These are phyloP conservation scores for Papiliotrema fonsecae DNA, from an alignment of 1,284 basidiomycete species.

Conservation along the genomic window DNA sequence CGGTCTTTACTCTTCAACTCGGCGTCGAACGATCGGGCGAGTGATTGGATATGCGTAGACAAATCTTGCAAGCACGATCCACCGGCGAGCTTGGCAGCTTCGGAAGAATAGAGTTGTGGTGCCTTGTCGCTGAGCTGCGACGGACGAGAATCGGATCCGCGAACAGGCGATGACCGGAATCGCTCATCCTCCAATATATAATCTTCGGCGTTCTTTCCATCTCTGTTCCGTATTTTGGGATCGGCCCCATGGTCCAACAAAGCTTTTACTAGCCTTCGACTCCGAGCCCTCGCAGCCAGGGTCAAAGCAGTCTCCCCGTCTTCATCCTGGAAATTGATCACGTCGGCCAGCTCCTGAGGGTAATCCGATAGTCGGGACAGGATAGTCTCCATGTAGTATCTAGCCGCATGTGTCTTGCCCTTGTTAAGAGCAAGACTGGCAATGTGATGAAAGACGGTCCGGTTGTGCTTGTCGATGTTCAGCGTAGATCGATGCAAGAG, in stretches of 20 bases:
- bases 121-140: slow-evolving; percentile 3
- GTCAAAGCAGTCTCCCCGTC: slow-evolving; percentile 98
- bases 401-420: slow-evolving; percentile 93
- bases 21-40: slow-evolving; percentile 89
- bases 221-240: slow-evolving; percentile 90
- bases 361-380: slow-evolving; percentile 86
- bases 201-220: slow-evolving; percentile 96
- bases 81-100: slow-evolving; percentile 80
- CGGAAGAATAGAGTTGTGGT: slow-evolving; percentile 71
- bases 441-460: slow-evolving; percentile 98
- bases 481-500: slow-evolving; percentile 93
- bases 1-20: slow-evolving; percentile 89
- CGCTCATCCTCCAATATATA: slow-evolving; percentile 98
- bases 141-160: slow-evolving; percentile 1
- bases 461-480: slow-evolving; percentile 97
- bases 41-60: slow-evolving; percentile 76
- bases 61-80: slow-evolving; percentile 80
- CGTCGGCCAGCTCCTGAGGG: slow-evolving; percentile 92
- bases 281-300: slow-evolving; percentile 91
- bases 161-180: slow-evolving; percentile 82
- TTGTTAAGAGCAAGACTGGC: slow-evolving; percentile 98
- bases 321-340: slow-evolving; percentile 99
- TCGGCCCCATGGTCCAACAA: slow-evolving; percentile 96
- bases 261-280: slow-evolving; percentile 93
- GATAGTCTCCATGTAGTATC: slow-evolving; percentile 99